These are phyloP conservation scores for Wickerhamiella musiphila DNA, from an alignment of 805 yeast species.

Conservation along the genomic window DNA sequence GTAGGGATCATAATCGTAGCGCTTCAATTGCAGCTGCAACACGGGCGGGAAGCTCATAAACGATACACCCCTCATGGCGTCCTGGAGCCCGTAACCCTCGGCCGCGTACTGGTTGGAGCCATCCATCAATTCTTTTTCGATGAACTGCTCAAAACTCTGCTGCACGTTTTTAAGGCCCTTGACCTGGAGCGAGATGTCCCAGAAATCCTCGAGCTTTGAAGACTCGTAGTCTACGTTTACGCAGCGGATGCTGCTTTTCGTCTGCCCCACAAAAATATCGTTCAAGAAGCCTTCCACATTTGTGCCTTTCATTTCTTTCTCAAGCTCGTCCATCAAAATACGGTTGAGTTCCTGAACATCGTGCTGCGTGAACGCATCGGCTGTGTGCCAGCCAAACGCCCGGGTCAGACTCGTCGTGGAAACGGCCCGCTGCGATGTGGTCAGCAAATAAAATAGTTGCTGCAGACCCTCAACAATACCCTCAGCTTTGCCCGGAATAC, in stretches of 20 bases:
- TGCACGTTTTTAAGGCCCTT: conserved; percentile 57
- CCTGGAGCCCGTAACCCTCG: conserved; percentile 76
- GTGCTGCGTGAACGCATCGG: conserved; percentile 93
- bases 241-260: conserved; percentile 90
- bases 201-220: conserved; percentile 79
- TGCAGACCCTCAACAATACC: conserved; percentile 76
- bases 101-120: conserved; percentile 97
- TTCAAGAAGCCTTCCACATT: conserved; percentile 56
- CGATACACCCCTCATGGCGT: conserved; percentile 90
- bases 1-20: conserved; percentile 88
- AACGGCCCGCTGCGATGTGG: conserved; percentile 55
- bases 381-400: conserved; percentile 93
- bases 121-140: conserved; percentile 71
- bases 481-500: conserved; percentile 53
- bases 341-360: conserved; percentile 95
- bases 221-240: conserved; percentile 86
- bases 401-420: conserved; percentile 75
- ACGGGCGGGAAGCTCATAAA: conserved; percentile 86
- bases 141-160: conserved; percentile 69
- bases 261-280: conserved; percentile 84
- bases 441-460: conserved; percentile 65
- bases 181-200: conserved; percentile 96
- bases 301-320: conserved; percentile 80
- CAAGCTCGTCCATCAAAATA: conserved; percentile 86
- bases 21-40: conserved; percentile 75